A percentile compares a stretch with the other conserved stretches of the same genome.
Conservation (phyloP, 306 rosid genomes). For the Malus orientalis region DNA sequence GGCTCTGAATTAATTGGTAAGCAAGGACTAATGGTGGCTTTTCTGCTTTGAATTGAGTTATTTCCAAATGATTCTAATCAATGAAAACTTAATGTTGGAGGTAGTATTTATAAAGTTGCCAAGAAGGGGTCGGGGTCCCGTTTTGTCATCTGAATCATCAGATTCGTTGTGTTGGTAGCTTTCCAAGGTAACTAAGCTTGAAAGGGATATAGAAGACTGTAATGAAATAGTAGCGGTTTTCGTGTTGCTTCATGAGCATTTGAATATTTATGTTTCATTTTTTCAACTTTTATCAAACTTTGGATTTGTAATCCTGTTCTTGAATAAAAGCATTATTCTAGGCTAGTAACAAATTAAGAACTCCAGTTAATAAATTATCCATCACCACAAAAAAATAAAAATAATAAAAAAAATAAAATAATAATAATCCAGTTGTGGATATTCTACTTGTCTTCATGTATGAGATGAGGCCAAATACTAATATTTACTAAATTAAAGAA, state of each 20-base stretch:
- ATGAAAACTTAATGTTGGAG: constrained; percentile 19
- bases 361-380: not conserved
- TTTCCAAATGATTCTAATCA: constrained; percentile 22
- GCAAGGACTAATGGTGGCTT: constrained; percentile 14
- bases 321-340: not conserved
- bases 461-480: not conserved
- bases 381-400: too few relatives aligned
- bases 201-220: constrained; percentile 28
- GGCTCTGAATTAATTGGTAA: constrained; percentile 44
- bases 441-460: not conserved
- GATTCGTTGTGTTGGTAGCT: constrained; percentile 21
- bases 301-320: not conserved
- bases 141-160: constrained; percentile 7
- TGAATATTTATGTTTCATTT: not conserved
- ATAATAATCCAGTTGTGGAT: not conserved
- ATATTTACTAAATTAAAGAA: not conserved
- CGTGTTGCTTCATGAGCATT: constrained; percentile 4
- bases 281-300: not conserved
- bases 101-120: constrained; percentile 29
- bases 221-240: constrained; percentile 31
- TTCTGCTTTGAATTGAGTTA: constrained; percentile 20
- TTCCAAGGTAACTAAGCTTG: constrained; percentile 23
- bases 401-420: too few relatives aligned
- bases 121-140: not conserved
- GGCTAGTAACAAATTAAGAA: not conserved